Evolutionary conservation across 192 early-diverging fungal genomes (phyloP).

Genomic region (Coemansia sp.): DNA sequence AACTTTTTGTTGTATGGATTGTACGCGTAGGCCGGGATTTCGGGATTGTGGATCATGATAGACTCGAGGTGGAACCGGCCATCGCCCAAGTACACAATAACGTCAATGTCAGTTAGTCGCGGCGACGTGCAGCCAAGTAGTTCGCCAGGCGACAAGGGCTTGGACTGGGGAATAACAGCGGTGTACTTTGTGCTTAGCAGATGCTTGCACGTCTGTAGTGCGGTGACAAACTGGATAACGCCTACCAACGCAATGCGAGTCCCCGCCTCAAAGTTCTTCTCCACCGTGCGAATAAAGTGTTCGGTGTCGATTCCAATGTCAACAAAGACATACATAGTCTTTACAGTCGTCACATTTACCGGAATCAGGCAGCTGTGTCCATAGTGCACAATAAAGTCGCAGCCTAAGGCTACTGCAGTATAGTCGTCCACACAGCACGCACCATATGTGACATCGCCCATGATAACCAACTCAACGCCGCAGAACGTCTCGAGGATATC

Average conservation of each 20-base stretch:
- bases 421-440: constrained; percentile 99
- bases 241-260: constrained; percentile 79
- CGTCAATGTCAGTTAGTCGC: constrained; percentile 69
- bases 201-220: constrained; percentile 68
- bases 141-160: constrained; percentile 94
- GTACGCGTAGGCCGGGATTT: constrained; percentile 86
- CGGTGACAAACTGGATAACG: constrained; percentile 92
- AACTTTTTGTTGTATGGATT: constrained; percentile 93
- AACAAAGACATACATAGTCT: constrained; percentile 97
- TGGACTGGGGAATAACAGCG: constrained; percentile 84
- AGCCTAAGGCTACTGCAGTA: constrained; percentile 85
- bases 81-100: constrained; percentile 85
- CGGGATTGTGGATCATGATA: constrained; percentile 97
- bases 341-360: constrained; percentile 89
- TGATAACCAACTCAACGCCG: constrained; percentile 87
- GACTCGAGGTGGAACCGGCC: constrained; percentile 98
- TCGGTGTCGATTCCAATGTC: constrained; percentile 93
- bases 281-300: constrained; percentile 90
- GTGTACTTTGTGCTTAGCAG: constrained; percentile 59
- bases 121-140: constrained; percentile 96
- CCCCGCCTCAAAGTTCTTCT: constrained; percentile 79
- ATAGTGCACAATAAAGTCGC: constrained; percentile 98
- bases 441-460: constrained; percentile 99
- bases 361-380: constrained; percentile 98
- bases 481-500: constrained; percentile 86